A percentile compares a stretch with the other conserved stretches of the same genome.
phyloP scores from a whole-genome alignment of 2,329 filamentous ascomycete species.

The Aphanoascus verrucosus region DNA sequence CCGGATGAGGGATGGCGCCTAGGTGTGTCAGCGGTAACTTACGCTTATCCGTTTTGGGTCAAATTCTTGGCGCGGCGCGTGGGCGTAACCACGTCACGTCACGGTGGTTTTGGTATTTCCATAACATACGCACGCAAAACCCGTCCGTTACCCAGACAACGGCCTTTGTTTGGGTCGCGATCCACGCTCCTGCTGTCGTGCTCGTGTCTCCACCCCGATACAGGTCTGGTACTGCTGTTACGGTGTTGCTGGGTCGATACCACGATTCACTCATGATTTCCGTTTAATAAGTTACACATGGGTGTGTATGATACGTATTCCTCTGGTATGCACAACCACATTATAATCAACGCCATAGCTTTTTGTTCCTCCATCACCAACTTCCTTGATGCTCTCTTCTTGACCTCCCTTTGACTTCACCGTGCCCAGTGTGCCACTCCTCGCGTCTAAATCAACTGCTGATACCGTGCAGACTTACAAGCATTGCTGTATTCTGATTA shows the following conservation, averaged over 20 bases:
- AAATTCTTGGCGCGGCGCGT: slow-evolving; percentile 6
- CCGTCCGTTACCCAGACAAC: slow-evolving; percentile 12
- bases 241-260: slow-evolving; percentile 11
- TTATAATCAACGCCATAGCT: slow-evolving; percentile 6
- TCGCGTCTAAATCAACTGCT: background rate
- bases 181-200: background rate
- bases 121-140: slow-evolving; percentile 1
- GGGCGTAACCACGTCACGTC: slow-evolving; percentile 8
- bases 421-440: background rate
- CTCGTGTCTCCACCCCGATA: slow-evolving; percentile 2
- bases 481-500: slow-evolving; percentile 9
- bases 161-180: slow-evolving; percentile 12
- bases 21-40: background rate
- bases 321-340: slow-evolving; percentile 7
- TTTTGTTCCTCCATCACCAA: slow-evolving; percentile 6
- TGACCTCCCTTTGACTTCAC: background rate
- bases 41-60: background rate
- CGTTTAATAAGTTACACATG: slow-evolving; percentile 1
- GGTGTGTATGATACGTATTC: slow-evolving; percentile 6
- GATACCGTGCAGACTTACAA: slow-evolving; percentile 7
- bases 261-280: background rate
- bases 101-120: slow-evolving; percentile 10
- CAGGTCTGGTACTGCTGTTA: slow-evolving; percentile 7
- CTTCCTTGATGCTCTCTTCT: background rate
- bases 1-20: background rate